Percentiles rank a stretch among this genome's conserved stretches.
These are phyloP conservation scores for Tetragonia tetragonoides DNA, from an alignment of 148 eudicot genomes.

Conservation along the genomic window DNA sequence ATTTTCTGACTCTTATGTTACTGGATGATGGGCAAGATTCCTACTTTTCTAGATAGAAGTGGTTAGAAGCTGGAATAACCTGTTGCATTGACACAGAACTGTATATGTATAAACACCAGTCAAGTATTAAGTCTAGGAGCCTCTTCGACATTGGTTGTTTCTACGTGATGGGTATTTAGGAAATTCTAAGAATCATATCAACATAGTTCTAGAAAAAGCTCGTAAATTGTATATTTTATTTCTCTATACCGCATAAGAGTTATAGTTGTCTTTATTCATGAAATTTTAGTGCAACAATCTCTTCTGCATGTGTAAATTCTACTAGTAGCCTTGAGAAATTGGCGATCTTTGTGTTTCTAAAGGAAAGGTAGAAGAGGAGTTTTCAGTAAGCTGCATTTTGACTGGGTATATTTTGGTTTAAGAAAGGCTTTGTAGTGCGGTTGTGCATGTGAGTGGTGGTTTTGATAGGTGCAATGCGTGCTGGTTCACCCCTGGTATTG, in stretches of 20 bases:
- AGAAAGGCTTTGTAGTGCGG: neutral
- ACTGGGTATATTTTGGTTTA: neutral
- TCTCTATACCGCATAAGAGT: neutral
- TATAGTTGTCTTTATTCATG: neutral
- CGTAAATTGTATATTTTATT: neutral
- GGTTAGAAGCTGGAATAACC: neutral
- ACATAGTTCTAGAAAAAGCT: neutral
- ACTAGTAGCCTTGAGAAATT: neutral
- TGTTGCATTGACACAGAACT: neutral
- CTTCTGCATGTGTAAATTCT: neutral
- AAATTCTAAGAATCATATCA: too few species aligned
- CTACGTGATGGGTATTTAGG: neutral
- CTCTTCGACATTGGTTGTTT: neutral
- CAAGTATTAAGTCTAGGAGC: neutral
- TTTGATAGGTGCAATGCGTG: neutral
- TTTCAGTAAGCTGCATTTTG: neutral
- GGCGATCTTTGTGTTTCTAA: neutral
- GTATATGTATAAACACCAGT: neutral
- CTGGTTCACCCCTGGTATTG: too few species aligned
- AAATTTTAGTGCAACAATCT: neutral
- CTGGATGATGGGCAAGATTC: too few species aligned
- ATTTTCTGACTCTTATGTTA: too few species aligned
- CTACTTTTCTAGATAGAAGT: neutral
- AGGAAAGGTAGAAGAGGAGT: neutral
- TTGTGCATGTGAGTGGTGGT: neutral